A percentile compares a stretch with the other conserved stretches of the same genome.
These are phyloP conservation scores for Sphagnum tenellum DNA, from an alignment of 225 moss, liverwort and hornwort species.

Conservation along the genomic window DNA sequence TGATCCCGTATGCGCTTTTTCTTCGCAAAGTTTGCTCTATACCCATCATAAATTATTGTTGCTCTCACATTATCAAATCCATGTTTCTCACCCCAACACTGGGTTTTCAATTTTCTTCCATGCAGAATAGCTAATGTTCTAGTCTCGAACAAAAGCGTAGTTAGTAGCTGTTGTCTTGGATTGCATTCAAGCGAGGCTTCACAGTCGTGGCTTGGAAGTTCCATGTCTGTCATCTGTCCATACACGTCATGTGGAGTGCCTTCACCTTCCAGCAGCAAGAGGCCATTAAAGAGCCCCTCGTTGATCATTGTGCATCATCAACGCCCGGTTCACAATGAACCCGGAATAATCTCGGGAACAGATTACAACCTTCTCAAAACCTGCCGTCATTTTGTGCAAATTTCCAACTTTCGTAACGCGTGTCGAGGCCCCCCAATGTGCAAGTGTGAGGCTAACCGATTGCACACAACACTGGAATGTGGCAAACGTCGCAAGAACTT, in stretches of 20 bases:
- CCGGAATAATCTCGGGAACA: conserved; percentile 67
- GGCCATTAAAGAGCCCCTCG: conserved; percentile 52
- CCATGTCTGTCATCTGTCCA: conserved; percentile 27
- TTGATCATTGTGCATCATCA: conserved; percentile 86
- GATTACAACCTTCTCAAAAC: conserved; percentile 58
- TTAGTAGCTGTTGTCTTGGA: conserved; percentile 61
- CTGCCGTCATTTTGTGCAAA: conserved; percentile 14
- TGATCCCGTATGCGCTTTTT: no score
- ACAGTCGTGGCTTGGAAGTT: conserved; percentile 78
- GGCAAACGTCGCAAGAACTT: no score
- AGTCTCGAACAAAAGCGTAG: conserved; percentile 65
- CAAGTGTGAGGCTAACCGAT: no score
- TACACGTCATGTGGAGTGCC: conserved; percentile 56
- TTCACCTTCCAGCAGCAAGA: conserved; percentile 53
- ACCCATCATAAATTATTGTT: no score
- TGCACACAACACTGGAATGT: no score
- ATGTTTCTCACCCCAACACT: no score
- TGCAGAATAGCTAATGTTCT: conserved; percentile 77
- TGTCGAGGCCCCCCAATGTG: no score
- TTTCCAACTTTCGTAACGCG: no score
- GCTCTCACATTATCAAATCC: no score
- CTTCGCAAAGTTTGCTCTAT: no score
- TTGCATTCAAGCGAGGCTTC: conserved; percentile 49
- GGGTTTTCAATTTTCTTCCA: conserved; percentile 22
- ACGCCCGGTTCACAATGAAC: conserved; percentile 79